Evolutionary conservation across 148 eudicot genomes (phyloP), one percentile per base, ranked within the genome.

Genomic region (Cornus florida): DNA sequence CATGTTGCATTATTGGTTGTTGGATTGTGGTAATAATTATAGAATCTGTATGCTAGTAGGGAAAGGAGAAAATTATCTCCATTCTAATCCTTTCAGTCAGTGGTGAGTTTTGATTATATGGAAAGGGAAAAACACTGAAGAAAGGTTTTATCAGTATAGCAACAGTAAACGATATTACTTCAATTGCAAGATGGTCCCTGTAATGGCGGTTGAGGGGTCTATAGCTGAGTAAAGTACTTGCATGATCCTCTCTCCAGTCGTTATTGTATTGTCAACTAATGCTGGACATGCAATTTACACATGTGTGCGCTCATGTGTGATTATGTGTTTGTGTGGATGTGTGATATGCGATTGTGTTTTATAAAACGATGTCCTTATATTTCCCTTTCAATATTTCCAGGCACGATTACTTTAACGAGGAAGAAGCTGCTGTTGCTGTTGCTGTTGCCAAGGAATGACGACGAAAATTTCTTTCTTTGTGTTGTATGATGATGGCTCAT

Each of bases 391-490:
- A 22, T 19, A 24, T 11, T 79, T 71, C 70, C 91, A 94, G 97
- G 84, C 88, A 92, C 20, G 98, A 94, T 75, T 92, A 89, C 80
- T 88, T 88, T 70, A 39, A 80, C 10, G 88, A 86, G 74, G 82
- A 73, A 75, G 80, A 94, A 82, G 86, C 86, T n/a, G 89, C 79
- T 70, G 86, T 28, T 28, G 28, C 79, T 70, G 86, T 28, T 28
- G 28, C 28, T 28, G 28, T 82, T 76, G 89, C 93, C 23, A 80
- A 89, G 70, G 93, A 91, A 92, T 92, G 86, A 89, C 81, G 89
- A 79, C n/a, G 84, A 84, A 73, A 79, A 69, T 73, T 77, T 79
- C 13, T 46, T 13, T 17, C 1, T 75, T 68, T 3, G 66, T 70
- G 7, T 81, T n/a, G 82, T 57, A 33, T 32, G 4, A 17, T 57